Evolutionary conservation across 139 green algal species (phyloP), one percentile per base, ranked within the genome.

Genomic region (Coccomyxa sp.): DNA sequence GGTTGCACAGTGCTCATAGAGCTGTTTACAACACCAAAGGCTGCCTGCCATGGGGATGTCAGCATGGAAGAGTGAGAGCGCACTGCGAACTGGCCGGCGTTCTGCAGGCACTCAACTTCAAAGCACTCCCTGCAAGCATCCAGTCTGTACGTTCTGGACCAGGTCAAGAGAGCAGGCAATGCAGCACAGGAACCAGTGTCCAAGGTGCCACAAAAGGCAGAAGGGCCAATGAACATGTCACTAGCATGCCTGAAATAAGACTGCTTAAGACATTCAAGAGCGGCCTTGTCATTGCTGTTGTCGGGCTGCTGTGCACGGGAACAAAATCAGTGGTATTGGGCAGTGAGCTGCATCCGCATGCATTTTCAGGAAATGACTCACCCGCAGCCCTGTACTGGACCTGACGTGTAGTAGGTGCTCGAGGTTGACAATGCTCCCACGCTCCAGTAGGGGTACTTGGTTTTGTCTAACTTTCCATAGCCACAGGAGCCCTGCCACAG

Each of bases 391-490:
- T 31, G 27, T 7, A 57, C n/a, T 45, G 74, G 74, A 27, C 74
- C 74, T 57, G 21, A 16, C 11, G 14, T 21, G 28, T 57, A 78
- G 74, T 18, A 78, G 9, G 25, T 57, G 11, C 30, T 78, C 1
- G n/a, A 21, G 30, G 74, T 78, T 32, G 74, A 32, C 25, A 78
- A 27, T 10, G 74, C 74, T 45, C 74, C 74, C 27, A 78, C 74
- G 30, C 74, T 57, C 74, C 74, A 78, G 74, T 78, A 78, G 28
- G 74, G 74, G 74, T 57, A 78, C 74, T 78, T 78, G 21, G 74
- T 78, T 10, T 78, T 78, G 74, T 78, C 74, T 9, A 78, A 27
- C n/a, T 45, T 16, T 23, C 74, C 74, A 78, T 78, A 78, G 23
- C 74, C 74, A 78, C 74, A 78, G 74, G 63, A 71, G 63, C 63